Evolutionary conservation across 345 rosid species (phyloP).

Genomic region (Salix viminalis): DNA sequence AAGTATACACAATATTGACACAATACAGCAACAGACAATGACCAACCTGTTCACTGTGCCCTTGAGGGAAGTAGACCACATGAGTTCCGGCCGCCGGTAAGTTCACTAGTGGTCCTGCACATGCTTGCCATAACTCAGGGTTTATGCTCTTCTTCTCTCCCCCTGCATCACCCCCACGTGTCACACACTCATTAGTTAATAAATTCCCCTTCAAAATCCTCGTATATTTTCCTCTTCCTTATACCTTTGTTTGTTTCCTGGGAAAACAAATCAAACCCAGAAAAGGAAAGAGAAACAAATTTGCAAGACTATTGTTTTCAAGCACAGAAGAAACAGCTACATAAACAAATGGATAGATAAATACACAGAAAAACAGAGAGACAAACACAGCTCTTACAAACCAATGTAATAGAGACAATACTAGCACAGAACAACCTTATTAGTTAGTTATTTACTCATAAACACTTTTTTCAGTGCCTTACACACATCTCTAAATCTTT

Average conservation of each 20-base stretch:
- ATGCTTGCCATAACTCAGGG: constrained; percentile 71
- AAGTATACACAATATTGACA: neutral
- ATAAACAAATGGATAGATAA: neutral
- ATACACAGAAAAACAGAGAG: neutral
- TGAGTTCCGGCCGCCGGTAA: constrained; percentile 59
- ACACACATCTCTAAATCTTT: neutral
- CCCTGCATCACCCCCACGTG: constrained; percentile 29
- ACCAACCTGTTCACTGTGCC: constrained; percentile 71
- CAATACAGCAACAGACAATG: neutral
- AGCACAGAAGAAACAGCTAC: neutral
- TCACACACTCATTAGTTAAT: constrained; percentile 18
- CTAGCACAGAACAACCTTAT: neutral
- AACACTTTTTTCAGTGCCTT: neutral
- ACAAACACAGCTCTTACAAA: neutral
- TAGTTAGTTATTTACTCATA: neutral
- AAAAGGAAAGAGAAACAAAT: neutral
- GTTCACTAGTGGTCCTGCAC: constrained; percentile 68
- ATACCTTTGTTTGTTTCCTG: constrained; percentile 7
- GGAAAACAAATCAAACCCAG: constrained; percentile 1
- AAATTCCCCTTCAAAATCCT: neutral
- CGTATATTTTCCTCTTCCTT: neutral
- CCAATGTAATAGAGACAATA: neutral
- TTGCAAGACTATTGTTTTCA: neutral
- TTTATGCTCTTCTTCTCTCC: constrained; percentile 57
- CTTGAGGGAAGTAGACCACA: constrained; percentile 76